Evolutionary conservation across 2,329 filamentous ascomycete genomes (phyloP), one percentile per base, ranked within the genome.

Genomic region (Fusarium sp.): DNA sequence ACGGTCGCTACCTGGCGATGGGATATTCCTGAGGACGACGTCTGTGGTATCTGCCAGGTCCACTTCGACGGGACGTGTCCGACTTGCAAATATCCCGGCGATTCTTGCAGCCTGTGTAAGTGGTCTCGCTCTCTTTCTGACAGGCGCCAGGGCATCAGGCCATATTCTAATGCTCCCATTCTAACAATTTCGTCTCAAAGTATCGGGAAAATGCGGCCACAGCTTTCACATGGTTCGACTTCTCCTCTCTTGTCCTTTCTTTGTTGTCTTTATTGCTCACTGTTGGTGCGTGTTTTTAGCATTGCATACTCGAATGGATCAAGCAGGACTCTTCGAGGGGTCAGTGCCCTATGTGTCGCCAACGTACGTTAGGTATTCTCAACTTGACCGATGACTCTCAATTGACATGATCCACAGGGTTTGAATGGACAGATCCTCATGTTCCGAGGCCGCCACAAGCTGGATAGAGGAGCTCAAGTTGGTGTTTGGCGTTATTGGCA

Each of bases 11-110:
- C 95, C 64, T 99, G 96, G 96, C 92, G 94, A 74, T 99, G 96
- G 96, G 94, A 98, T 81, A 94, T 98, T 79, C 95, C 96, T 27
- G 95, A 98, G 78, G 96, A 98, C 84, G 96, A 99, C 81, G 95
- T 98, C 72, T 99, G 96, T 79, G 96, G 96, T 78, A 99, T 99
- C 85, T 99, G 96, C 84, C 96, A 97, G 81, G 95, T 97, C 71
- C 94, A 98, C 79, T 99, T 98, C 81, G 96, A 99, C 82, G 96
- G 95, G 68, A 98, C 96, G 29, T 99, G 96, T 86, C 95, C 96
- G 55, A 97, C 95, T 64, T 99, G 96, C 91, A 98, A 97, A 87
- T 98, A 95, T 80, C 96, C 96, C 16, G 96, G 96, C 66, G 96
- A 99, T 79, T 95, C 98, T 81, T 99, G 96, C 84, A 93, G 93